These are phyloP conservation scores for Blastobotrys serpentis DNA, from an alignment of 1,139 yeast species.

Conservation along the genomic window DNA sequence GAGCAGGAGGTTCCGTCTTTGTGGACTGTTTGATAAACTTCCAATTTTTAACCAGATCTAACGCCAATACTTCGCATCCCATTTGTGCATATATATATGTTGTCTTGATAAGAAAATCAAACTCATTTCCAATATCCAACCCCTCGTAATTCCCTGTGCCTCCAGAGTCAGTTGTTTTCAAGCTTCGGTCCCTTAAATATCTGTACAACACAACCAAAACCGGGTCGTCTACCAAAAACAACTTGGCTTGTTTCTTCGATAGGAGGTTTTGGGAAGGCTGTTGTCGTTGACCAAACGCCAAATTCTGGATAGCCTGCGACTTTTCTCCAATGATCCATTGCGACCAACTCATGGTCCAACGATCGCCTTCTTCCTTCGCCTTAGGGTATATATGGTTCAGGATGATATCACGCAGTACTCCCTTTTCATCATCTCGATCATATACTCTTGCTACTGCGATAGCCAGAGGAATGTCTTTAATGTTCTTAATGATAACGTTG, in stretches of 20 bases:
- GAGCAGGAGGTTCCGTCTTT: conserved; percentile 8
- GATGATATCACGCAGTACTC: conserved; percentile 51
- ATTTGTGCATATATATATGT: conserved; percentile 71
- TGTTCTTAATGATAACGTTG: conserved; percentile 64
- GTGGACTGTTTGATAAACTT: conserved; percentile 41
- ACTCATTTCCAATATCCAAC: conserved; percentile 44
- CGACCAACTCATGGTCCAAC: conserved; percentile 84
- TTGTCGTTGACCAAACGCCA: conserved; percentile 21
- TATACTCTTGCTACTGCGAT: conserved; percentile 77
- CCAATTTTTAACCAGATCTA: conserved; percentile 69
- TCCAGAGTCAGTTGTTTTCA: conserved; percentile 14
- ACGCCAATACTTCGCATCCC: conserved; percentile 86
- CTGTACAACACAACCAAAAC: conserved; percentile 66
- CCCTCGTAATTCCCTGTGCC: conserved; percentile 12
- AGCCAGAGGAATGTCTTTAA: conserved; percentile 69
- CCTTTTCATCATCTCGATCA: conserved; percentile 52
- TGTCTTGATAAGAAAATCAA: conserved; percentile 58
- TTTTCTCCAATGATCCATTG: conserved; percentile 56
- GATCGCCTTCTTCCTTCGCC: conserved; percentile 62
- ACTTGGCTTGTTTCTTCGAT: conserved; percentile 28
- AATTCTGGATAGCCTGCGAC: conserved; percentile 27
- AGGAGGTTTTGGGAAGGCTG: conserved; percentile 18
- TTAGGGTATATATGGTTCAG: conserved; percentile 54
- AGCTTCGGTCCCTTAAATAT: conserved; percentile 50
- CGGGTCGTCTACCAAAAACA: conserved; percentile 76